Conservation (phyloP, 2,329 filamentous ascomycete species). For the Colletotrichum tamarilloi region DNA sequence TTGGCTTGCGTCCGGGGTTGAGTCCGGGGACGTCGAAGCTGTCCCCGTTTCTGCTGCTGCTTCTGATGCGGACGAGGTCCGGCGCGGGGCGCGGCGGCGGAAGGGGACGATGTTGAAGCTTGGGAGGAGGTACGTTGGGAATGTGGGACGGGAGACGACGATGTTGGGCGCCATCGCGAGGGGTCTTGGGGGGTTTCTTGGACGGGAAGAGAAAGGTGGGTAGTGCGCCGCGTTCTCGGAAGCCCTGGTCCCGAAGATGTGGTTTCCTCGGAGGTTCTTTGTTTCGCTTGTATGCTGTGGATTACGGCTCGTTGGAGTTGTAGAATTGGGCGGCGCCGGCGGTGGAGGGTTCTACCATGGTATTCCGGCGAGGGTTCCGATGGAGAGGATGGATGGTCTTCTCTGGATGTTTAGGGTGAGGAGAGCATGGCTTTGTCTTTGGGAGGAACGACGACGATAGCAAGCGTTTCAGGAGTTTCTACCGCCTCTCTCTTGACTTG, state of each 20-base stretch:
- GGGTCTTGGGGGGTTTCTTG: too few species aligned
- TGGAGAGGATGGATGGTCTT: background rate
- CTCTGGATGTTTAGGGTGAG: background rate
- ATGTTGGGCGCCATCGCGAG: slow-evolving; percentile 41
- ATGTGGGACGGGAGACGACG: slow-evolving; percentile 55
- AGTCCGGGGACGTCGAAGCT: slow-evolving; percentile 35
- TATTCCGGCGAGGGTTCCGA: background rate
- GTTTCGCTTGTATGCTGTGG: background rate
- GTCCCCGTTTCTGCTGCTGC: too few species aligned
- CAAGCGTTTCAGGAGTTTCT: background rate
- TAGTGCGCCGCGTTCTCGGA: background rate
- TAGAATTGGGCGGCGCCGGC: background rate
- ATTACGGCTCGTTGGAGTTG: background rate
- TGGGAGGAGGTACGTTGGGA: slow-evolving; percentile 64
- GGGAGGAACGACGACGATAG: background rate
- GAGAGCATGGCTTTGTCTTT: background rate
- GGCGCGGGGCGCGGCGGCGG: slow-evolving; percentile 45
- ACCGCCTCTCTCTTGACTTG: background rate
- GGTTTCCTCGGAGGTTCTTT: background rate
- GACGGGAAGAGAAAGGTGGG: too few species aligned
- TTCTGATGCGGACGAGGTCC: slow-evolving; percentile 42
- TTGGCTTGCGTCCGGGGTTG: slow-evolving; percentile 39
- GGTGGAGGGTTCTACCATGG: slow-evolving; percentile 14
- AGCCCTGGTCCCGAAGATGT: background rate
- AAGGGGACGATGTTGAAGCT: slow-evolving; percentile 60